Evolutionary conservation across 2,329 filamentous ascomycete species (phyloP), one percentile per base, ranked within the genome.

Genomic region (Bisporella sp.): DNA sequence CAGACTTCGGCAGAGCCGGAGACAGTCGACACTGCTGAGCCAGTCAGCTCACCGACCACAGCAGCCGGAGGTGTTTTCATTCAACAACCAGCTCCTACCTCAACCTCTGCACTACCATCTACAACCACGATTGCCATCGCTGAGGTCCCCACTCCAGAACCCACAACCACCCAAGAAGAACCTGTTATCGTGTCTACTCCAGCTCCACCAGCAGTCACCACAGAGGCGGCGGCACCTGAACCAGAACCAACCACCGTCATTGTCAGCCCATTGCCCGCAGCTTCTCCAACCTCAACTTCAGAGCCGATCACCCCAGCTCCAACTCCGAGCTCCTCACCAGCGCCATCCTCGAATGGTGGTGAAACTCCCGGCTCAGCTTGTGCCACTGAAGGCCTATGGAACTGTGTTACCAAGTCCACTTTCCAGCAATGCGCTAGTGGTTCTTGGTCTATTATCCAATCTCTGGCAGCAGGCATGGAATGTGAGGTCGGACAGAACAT

Each of bases 401-500:
- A 79, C 68, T 81, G 78, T 55, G 66, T 79, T 5, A 66, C 62
- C 0, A 75, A 76, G 11, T 66, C 61, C 1, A 69, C 71, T 0
- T 81, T 72, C 71, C 77, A 81, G 63, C 76, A 75, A 45, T 81
- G 78, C 51, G 78, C 71, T 6, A 73, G 71, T 2, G 77, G 78
- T 6, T 37, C 56, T 0, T 81, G 78, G 78, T 75, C 76, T 2
- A 59, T 65, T 0, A 49, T 64, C 2, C 69, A 71, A 52, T 41
- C 54, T 0, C 58, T 81, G 9, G 71, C 78, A 0, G 59, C 63
- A 0, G 78, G 78, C 1, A 75, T 74, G 0, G 57, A 51, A 0
- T 81, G 78, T 62, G 59, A 60, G 1, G 47, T 59, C 0, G 77
- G 77, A 0, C 63, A 75, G 51, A 65, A 68, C 2, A 57, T 64